phyloP scores from a whole-genome alignment of 768 basidiomycete genomes.

The Mycena metata region DNA sequence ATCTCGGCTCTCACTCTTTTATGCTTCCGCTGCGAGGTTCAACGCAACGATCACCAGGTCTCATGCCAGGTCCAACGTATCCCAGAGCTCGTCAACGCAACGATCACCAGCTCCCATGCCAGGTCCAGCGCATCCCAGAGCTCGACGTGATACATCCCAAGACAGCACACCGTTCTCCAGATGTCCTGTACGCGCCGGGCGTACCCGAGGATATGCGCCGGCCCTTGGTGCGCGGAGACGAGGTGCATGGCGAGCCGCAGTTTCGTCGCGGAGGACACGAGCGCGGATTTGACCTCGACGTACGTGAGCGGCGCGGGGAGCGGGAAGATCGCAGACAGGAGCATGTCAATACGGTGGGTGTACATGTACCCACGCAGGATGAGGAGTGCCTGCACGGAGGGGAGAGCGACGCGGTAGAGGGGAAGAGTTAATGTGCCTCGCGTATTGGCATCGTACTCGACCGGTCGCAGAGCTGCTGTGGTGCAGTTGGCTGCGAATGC shows the following conservation, averaged over 20 bases:
- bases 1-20: no score
- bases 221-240: slow-evolving; percentile 9
- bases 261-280: not conserved
- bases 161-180: slow-evolving; percentile 60
- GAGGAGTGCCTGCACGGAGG: slow-evolving; percentile 59
- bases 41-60: no score
- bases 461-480: slow-evolving; percentile 45
- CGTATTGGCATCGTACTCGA: not conserved
- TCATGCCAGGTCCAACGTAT: no score
- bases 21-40: no score
- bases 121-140: slow-evolving; percentile 65
- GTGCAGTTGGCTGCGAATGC: slow-evolving; percentile 54
- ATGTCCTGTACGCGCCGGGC: slow-evolving; percentile 55
- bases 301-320: slow-evolving; percentile 8
- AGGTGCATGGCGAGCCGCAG: slow-evolving; percentile 30
- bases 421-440: slow-evolving; percentile 51
- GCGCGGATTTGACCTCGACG: not conserved
- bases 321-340: slow-evolving; percentile 15
- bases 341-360: slow-evolving; percentile 53
- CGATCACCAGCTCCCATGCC: slow-evolving; percentile 62
- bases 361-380: slow-evolving; percentile 61
- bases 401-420: slow-evolving; percentile 61
- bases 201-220: slow-evolving; percentile 49
- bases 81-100: no score
- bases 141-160: slow-evolving; percentile 59